A percentile compares a stretch with the other conserved stretches of the same genome.
These are phyloP conservation scores for Sclerotinia subarctica DNA, from an alignment of 2,329 filamentous ascomycete species.

Conservation along the genomic window DNA sequence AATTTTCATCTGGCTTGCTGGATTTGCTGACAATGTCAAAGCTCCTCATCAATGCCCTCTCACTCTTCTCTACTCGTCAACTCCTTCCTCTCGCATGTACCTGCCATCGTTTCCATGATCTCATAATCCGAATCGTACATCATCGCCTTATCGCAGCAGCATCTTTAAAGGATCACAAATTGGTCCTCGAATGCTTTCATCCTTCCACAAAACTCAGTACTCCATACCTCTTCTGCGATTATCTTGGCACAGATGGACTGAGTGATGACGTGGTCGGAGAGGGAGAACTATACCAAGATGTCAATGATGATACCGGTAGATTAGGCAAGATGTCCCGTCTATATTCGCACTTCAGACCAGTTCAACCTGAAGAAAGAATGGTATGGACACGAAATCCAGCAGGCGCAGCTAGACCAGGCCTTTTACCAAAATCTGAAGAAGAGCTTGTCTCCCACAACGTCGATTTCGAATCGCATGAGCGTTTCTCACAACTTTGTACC, in stretches of 20 bases:
- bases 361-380: slow-evolving; percentile 51
- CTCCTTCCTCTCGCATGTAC: slow-evolving; percentile 57
- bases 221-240: slow-evolving; percentile 66
- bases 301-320: slow-evolving; percentile 32
- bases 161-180: slow-evolving; percentile 55
- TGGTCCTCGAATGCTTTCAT: slow-evolving; percentile 78
- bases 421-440: slow-evolving; percentile 35
- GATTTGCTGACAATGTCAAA: slow-evolving; percentile 31
- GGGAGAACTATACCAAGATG: slow-evolving; percentile 29
- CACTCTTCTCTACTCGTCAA: slow-evolving; percentile 47
- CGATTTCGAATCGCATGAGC: slow-evolving; percentile 64
- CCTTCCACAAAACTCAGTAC: slow-evolving; percentile 66
- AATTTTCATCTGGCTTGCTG: not conserved
- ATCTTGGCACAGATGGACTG: slow-evolving; percentile 60
- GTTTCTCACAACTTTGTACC: slow-evolving; percentile 72
- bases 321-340: slow-evolving; percentile 52
- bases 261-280: slow-evolving; percentile 42
- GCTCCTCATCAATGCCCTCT: slow-evolving; percentile 52
- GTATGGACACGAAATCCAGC: slow-evolving; percentile 33
- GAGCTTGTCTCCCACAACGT: slow-evolving; percentile 57
- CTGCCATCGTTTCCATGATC: slow-evolving; percentile 60
- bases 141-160: slow-evolving; percentile 59
- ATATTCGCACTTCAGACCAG: slow-evolving; percentile 70
- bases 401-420: slow-evolving; percentile 39
- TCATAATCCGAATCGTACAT: slow-evolving; percentile 62